These are phyloP conservation scores for Pyrus betulifolia DNA, from an alignment of 306 rosid genomes.

Conservation along the genomic window DNA sequence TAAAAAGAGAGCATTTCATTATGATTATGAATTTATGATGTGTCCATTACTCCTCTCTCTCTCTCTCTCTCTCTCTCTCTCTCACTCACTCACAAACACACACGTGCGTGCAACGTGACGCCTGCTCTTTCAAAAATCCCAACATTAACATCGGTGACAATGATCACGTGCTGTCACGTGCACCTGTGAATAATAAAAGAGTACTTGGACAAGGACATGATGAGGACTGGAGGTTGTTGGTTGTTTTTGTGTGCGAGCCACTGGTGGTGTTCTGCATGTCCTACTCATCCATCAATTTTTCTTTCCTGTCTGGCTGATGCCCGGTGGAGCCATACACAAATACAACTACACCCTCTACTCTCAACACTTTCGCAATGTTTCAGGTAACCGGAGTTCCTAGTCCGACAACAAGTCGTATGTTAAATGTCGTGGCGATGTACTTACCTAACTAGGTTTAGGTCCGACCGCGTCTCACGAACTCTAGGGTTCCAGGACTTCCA, in stretches of 20 bases:
- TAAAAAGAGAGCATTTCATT: background rate
- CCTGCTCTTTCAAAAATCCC: background rate
- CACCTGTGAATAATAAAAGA: background rate
- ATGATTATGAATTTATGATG: background rate
- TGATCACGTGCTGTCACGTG: constrained; percentile 11
- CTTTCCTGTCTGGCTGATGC: background rate
- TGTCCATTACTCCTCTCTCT: background rate
- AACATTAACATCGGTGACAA: background rate
- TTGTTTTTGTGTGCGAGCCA: background rate
- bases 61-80: background rate
- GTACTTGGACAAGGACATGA: background rate
- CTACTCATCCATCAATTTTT: background rate
- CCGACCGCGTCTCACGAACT: no score
- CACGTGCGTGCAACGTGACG: constrained; percentile 17
- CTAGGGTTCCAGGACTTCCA: no score
- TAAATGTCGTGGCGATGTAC: background rate
- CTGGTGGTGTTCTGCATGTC: background rate
- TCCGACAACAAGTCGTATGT: background rate
- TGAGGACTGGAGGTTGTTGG: background rate
- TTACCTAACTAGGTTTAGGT: background rate
- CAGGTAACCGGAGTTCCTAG: background rate
- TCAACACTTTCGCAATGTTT: background rate
- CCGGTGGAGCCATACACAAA: no score
- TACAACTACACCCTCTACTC: background rate
- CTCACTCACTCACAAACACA: background rate